Evolutionary conservation across 768 basidiomycete species (phyloP).

Genomic region (Lanmaoa pseudosensibilis): DNA sequence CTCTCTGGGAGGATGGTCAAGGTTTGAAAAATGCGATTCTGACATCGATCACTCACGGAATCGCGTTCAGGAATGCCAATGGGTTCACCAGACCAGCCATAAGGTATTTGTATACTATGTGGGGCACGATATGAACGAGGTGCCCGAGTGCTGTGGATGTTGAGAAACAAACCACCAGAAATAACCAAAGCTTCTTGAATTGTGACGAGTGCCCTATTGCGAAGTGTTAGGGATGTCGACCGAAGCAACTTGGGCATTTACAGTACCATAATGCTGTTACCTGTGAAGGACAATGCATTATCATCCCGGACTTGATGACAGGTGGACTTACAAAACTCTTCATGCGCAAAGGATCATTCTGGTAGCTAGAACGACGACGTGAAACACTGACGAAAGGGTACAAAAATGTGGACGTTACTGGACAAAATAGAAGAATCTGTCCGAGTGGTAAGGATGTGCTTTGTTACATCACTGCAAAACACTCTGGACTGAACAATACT

Average conservation of each 20-base stretch:
- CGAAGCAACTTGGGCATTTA: not conserved
- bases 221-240: not conserved
- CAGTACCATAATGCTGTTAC: slow-evolving; percentile 15
- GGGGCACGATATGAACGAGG: not conserved
- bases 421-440: slow-evolving; percentile 13
- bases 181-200: slow-evolving; percentile 13
- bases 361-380: not conserved
- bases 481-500: not conserved
- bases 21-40: not conserved
- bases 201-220: slow-evolving; percentile 9
- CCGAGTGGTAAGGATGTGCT: not conserved
- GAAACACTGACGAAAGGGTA: not conserved
- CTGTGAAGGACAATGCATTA: not conserved
- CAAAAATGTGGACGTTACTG: not conserved
- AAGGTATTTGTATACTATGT: slow-evolving; percentile 9
- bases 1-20: not conserved
- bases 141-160: too few species aligned
- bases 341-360: not conserved
- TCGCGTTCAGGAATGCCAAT: not conserved
- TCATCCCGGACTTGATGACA: too few species aligned
- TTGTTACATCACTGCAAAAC: not conserved
- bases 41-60: slow-evolving; percentile 2
- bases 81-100: not conserved
- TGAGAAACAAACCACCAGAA: slow-evolving; percentile 7
- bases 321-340: slow-evolving; percentile 13